Evolutionary conservation across 345 rosid genomes (phyloP).

Genomic region (Corchorus capsularis): DNA sequence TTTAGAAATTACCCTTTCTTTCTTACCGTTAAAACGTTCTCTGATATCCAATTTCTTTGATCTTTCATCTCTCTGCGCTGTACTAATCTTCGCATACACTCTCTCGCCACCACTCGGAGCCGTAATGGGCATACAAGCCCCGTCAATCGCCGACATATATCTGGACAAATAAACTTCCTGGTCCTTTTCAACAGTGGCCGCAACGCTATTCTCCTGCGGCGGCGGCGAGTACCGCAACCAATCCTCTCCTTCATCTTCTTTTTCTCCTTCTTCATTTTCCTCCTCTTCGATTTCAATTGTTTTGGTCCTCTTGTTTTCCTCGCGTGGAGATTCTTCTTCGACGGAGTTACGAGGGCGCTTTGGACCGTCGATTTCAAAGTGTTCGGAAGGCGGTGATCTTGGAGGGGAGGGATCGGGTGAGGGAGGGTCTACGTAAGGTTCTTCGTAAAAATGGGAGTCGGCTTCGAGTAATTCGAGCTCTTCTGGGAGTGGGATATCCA

Average conservation of each 20-base stretch:
- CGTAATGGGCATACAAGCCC: slow-evolving; percentile 79
- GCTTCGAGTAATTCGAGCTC: slow-evolving; percentile 95
- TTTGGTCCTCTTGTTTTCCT: slow-evolving; percentile 60
- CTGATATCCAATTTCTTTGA: slow-evolving; percentile 47
- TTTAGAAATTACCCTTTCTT: background rate
- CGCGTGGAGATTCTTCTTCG: slow-evolving; percentile 22
- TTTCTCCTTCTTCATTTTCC: slow-evolving; percentile 3
- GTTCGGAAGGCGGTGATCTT: slow-evolving; percentile 21
- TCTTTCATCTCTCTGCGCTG: slow-evolving; percentile 42
- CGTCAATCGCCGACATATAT: slow-evolving; percentile 74
- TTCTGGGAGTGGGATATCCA: slow-evolving; percentile 74
- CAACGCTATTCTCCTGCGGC: slow-evolving; percentile 29
- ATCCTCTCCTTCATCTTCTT: slow-evolving; percentile 52
- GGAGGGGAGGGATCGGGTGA: slow-evolving; percentile 32
- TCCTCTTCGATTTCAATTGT: slow-evolving; percentile 19
- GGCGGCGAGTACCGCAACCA: slow-evolving; percentile 64
- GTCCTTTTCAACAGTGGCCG: slow-evolving; percentile 29
- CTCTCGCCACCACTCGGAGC: slow-evolving; percentile 84
- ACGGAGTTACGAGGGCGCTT: slow-evolving; percentile 51
- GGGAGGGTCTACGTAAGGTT: slow-evolving; percentile 37
- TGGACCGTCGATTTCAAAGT: slow-evolving; percentile 26
- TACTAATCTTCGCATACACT: slow-evolving; percentile 77
- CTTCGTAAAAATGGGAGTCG: slow-evolving; percentile 52
- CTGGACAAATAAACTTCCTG: slow-evolving; percentile 62
- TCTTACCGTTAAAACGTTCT: slow-evolving; percentile 49